phyloP scores from a whole-genome alignment of 306 rosid species.

The Lagenaria siceraria region DNA sequence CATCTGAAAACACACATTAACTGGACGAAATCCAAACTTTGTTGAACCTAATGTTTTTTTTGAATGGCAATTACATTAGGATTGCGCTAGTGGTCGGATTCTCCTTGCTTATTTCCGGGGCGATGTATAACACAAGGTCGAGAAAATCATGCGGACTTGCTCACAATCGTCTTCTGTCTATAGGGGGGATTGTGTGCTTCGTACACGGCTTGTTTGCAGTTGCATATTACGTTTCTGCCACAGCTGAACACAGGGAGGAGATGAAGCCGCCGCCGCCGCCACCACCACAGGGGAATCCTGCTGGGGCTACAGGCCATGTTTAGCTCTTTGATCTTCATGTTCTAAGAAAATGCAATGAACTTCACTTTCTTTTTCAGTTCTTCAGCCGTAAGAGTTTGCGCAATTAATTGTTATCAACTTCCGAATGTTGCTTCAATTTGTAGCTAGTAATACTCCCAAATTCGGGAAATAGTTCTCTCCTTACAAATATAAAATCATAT shows the following conservation, averaged over 20 bases:
- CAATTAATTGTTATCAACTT: not conserved
- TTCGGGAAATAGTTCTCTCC: not conserved
- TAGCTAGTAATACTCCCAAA: not conserved
- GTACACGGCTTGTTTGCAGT: constrained; percentile 50
- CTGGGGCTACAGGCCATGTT: not conserved
- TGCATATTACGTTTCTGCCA: constrained; percentile 39
- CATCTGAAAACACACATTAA: not conserved
- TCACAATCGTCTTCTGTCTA: constrained; percentile 38
- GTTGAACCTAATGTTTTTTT: not conserved
- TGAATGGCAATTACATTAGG: constrained; percentile 24
- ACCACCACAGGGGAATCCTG: not conserved
- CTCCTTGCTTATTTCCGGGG: constrained; percentile 44
- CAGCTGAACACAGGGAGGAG: constrained; percentile 28
- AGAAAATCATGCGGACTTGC: constrained; percentile 53
- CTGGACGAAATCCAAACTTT: not conserved
- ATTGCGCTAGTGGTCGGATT: constrained; percentile 28
- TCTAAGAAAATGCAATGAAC: not conserved
- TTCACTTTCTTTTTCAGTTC: not conserved
- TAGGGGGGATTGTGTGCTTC: constrained; percentile 75
- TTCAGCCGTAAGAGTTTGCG: not conserved
- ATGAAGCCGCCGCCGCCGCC: not conserved
- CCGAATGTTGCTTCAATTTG: not conserved
- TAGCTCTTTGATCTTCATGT: not conserved
- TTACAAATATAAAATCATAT: not conserved
- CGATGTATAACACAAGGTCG: constrained; percentile 47